Evolutionary conservation across 257 asterid species (phyloP), one percentile per base, ranked within the genome.

Genomic region (Nicotiana obtusifolia): DNA sequence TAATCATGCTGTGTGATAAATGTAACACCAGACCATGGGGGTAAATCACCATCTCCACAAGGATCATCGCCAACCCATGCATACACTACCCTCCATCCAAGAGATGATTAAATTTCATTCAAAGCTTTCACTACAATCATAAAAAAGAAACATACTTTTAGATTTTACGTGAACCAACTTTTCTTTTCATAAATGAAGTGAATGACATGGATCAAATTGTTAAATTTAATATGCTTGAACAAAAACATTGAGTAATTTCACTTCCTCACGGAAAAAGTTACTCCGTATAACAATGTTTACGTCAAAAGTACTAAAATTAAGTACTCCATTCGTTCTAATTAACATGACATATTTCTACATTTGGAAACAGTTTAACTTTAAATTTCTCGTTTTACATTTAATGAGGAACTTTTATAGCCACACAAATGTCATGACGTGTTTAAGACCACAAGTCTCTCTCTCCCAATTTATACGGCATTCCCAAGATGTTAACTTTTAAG

Each of bases 31-130:
- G 97, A 90, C 99, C 99, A 95, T 7, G 97, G 92, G 22, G 97
- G 97, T 88, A 92, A 89, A 78, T 89, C 97, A 71, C 98, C 97
- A 79, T 92, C 98, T 87, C 97, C 99, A 83, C 99, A 95, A 61
- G 99, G 99, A 91, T 95, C 98, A 85, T 94, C 99, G n/a, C 99
- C 99, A 54, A 94, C 97, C 98, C 99, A 94, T 0, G 99, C 95
- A 31, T 95, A 94, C 67, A 95, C 97, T 87, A 95, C 98, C 86
- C 99, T 93, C 99, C 98, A 95, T 79, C 99, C 99, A 71, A 95
- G 94, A 37, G 95, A 95, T 56, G 99, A 97, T 87, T 94, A 94
- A 79, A 95, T 91, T 86, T 95, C 99, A 87, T 94, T 95, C 76
- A 95, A 82, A 54, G 98, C 97, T 89, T 95, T 95, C 88, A 92